Base-by-base conservation (phyloP, 108 stramenopile species). In the Pseudonitzschia multistriata region DNA sequence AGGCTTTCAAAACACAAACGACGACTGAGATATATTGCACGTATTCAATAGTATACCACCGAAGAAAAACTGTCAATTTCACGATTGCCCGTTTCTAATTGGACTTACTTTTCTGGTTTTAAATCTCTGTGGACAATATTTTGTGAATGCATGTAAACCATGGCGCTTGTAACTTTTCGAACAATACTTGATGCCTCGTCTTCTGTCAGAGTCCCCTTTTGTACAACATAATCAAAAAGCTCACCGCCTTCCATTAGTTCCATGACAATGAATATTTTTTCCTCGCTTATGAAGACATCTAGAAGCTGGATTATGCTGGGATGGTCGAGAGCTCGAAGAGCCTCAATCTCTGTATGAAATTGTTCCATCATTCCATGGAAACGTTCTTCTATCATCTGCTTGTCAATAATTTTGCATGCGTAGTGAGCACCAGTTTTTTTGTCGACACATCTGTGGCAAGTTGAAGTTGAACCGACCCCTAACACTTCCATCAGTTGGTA, bases 181-280 rank as follows among this genome's bases (percentile, higher is more conserved):
- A 99, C 93, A 71, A 99, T 96, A 24, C 68, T 53, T 5, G 89
- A 72, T n/a, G 98, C 98, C 70, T 99, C 98, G 27, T 87, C 92
- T 57, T 93, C 92, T 27, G 83, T 86, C 31, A 92, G 71, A 21
- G 95, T 96, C 10, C 92, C 95, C 81, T 93, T 93, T 54, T 92
- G 89, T 42, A 99, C 98, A 14, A 99, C 96, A 79, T 96, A 97
- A 81, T 99, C 98, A 81, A 99, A 99, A 34, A 99, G 81, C 77
- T 99, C 98, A 19, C 98, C 98, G 7, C 98, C 98, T n/a, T 83
- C 79, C 96, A 98, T 97, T 22, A 96, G 67, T 74, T 99, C 98
- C 97, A 97, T 96, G 47, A 99, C 89, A 67, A 99, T 97, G 71
- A 95, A 96, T 60, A 99, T 96, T 69, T 93, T 88, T 53, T 84